Base-by-base conservation (phyloP, 768 basidiomycete genomes). In the Leucogyrophana mollusca region DNA sequence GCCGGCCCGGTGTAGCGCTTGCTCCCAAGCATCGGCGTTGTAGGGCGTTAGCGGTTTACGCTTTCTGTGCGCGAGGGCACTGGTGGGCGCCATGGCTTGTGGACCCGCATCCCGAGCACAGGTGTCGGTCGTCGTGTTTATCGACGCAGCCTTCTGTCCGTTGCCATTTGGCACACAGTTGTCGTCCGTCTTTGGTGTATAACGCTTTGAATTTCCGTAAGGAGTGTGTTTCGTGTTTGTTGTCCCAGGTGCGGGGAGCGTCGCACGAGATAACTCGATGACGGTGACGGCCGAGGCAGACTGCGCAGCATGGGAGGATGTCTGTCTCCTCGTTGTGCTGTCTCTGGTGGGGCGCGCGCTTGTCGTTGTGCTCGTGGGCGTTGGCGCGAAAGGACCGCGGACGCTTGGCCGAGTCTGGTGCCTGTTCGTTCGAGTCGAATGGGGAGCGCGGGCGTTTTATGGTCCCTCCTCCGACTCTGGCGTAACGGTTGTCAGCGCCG, bases 201-300 rank as follows among this genome's bases (percentile, higher is more conserved):
- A 53, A 53, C 0, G 55, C 50, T 2, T 44, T 27, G 0, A 52
- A 40, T 17, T 56, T 55, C 35, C 55, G 50, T 14, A 21, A 14
- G 51, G 58, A 56, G 1, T 38, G 9, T 2, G 57, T 53, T 0
- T 49, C n/a, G 3, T 33, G 16, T 6, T 51, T 40, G 0, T 53
- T 48, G 36, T 69, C 53, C 64, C 66, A 69, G 0, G 62, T 37
- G 1, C 23, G 42, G 0, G 43, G 20, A 1, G 58, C 23, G 0
- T 2, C 8, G 43, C 66, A 72, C 1, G 49, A 21, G 2, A 25
- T 17, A 33, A 60, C 36, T 10, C 59, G 40, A 13, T 72, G 67
- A 0, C 27, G 46, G 38, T 57, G 54, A 4, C 56, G 30, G 2
- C 71, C 63, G 9, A 74, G 60, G 52, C 70, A 73, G 1, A 71